Base-by-base conservation (phyloP, 257 asterid genomes). In the Solanum peruvianum region DNA sequence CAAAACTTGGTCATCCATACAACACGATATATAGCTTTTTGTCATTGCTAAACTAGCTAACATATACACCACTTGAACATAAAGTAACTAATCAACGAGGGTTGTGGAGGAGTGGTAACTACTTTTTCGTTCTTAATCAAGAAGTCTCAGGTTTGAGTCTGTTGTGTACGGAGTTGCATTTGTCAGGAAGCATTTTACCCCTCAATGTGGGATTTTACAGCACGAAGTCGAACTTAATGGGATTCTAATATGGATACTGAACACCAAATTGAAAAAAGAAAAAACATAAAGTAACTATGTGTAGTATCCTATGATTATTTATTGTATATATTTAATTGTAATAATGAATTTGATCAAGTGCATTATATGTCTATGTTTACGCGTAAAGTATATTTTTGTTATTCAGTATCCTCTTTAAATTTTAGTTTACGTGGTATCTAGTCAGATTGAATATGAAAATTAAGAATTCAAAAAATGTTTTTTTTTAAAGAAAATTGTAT, bases 121-220 rank as follows among this genome's bases (percentile, higher is more conserved):
- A 49, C 3, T 49, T 8, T 1, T 15, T 15, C 0, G 6, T 49
- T 0, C 3, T 49, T 15, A 49, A 49, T 7, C 23, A 6, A 15
- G 9, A 16, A 3, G 23, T 49, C 1, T 49, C 4, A 8, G 23
- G 21, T 5, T 49, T 49, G 9, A 49, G 23, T 21, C 21, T 6
- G 23, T 2, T 49, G 23, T 21, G 3, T 49, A 49, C 9, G 1
- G 1, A 49, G 60, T 16, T 1, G 0, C 60, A 21, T 49, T 49
- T 16, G 60, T 15, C 6, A 16, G 9, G 1, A 49, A 49, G 9
- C 3, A 2, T 9, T 49, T 49, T 16, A 15, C 9, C 60, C 21
- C 42, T 4, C 9, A 49, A 49, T 15, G 21, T 49, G 60, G 1
- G 0, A 49, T 3, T 2, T 49, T 0, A 0, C 1, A 1, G 16